These are phyloP conservation scores for Cercospora canescens DNA, from an alignment of 2,329 filamentous ascomycete species.

Conservation along the genomic window DNA sequence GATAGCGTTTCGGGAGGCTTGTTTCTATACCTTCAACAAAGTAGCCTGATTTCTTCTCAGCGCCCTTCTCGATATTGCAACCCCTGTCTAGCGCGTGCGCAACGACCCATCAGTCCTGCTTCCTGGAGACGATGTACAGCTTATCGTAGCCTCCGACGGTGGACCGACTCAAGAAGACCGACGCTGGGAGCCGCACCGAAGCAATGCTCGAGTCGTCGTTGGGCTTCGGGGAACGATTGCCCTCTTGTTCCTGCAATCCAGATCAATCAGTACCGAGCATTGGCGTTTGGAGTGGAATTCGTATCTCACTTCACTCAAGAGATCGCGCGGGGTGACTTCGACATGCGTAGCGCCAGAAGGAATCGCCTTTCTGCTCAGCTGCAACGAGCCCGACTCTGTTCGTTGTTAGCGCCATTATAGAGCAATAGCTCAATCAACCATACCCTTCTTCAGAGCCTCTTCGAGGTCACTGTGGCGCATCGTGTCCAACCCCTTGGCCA, in stretches of 20 bases:
- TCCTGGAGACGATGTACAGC: background rate
- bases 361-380: background rate
- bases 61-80: background rate
- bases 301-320: background rate
- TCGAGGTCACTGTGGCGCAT: conserved; percentile 12
- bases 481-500: background rate
- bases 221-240: background rate
- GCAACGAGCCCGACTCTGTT: background rate
- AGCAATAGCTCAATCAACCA: background rate
- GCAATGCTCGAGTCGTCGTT: conserved; percentile 6
- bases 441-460: conserved; percentile 12
- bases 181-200: background rate
- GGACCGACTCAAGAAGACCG: background rate
- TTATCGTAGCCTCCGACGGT: conserved; percentile 1
- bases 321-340: background rate
- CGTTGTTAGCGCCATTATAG: background rate
- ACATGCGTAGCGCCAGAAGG: background rate
- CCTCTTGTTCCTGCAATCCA: background rate
- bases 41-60: background rate
- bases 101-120: background rate
- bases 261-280: background rate
- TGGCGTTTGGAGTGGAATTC: background rate
- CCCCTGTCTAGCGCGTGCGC: background rate
- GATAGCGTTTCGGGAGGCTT: background rate
- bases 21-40: background rate